Conservation (phyloP, 2,329 filamentous ascomycete genomes). For the Cladosporium sp. region DNA sequence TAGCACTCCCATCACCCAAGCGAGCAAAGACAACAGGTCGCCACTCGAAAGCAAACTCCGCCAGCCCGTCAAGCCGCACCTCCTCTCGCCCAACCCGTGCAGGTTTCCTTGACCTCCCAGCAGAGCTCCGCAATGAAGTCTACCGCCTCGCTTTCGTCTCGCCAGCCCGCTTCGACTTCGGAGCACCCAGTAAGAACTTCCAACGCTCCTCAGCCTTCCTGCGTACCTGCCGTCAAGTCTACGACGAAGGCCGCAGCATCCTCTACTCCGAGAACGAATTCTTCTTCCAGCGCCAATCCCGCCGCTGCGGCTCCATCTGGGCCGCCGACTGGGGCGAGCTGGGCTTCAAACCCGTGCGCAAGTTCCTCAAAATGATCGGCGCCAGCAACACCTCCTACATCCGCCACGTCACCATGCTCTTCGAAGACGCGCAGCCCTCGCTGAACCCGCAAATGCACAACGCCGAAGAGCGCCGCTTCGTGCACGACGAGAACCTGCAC, state of each 20-base stretch:
- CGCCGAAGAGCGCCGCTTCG: constrained; percentile 50
- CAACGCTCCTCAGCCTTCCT: constrained; percentile 48
- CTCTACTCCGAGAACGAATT: constrained; percentile 56
- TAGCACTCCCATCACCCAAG: constrained; percentile 10
- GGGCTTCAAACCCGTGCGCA: constrained; percentile 49
- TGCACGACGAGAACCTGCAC: constrained; percentile 51
- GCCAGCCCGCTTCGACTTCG: constrained; percentile 40
- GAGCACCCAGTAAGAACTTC: constrained; percentile 39
- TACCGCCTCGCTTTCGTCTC: constrained; percentile 48
- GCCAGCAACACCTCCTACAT: constrained; percentile 49
- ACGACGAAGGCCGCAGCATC: constrained; percentile 49
- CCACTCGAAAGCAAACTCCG: background rate
- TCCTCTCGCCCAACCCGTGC: background rate
- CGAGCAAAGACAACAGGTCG: background rate
- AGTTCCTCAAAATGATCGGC: constrained; percentile 51
- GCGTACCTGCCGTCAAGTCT: constrained; percentile 48
- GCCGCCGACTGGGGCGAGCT: constrained; percentile 48
- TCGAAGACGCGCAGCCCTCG: constrained; percentile 50
- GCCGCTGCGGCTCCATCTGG: constrained; percentile 43
- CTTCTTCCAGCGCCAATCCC: constrained; percentile 44
- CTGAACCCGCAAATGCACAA: constrained; percentile 42
- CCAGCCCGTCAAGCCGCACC: background rate
- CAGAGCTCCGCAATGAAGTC: constrained; percentile 51
- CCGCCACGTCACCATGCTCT: constrained; percentile 47
- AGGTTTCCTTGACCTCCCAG: constrained; percentile 43